Evolutionary conservation across 2,329 filamentous ascomycete genomes (phyloP).

Genomic region (Colletotrichum paranaense): DNA sequence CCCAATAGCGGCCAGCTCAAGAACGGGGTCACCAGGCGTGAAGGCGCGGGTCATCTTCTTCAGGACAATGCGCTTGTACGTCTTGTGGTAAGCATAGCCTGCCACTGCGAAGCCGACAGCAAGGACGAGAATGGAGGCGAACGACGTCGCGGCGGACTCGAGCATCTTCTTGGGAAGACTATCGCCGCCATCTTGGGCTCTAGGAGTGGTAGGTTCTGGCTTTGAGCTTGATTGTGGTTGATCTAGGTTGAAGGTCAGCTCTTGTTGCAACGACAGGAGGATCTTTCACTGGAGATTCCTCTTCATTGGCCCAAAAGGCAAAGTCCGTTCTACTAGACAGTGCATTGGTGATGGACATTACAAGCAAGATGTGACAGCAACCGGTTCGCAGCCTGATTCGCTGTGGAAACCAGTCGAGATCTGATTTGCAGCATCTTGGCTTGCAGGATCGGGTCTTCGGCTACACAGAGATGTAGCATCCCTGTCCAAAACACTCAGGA

Average conservation of each 20-base stretch:
- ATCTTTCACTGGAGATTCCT: neutral
- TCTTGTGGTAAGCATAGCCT: slow-evolving; percentile 82
- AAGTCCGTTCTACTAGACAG: neutral
- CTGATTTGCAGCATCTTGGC: slow-evolving; percentile 24
- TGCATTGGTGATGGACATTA: neutral
- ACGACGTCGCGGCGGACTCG: slow-evolving; percentile 79
- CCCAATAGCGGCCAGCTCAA: slow-evolving; percentile 79
- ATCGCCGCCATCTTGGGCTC: slow-evolving; percentile 43
- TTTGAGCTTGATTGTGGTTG: neutral
- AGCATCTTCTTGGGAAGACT: slow-evolving; percentile 70
- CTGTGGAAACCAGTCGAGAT: neutral
- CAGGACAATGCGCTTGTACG: slow-evolving; percentile 92
- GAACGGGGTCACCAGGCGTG: slow-evolving; percentile 88
- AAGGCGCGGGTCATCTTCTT: slow-evolving; percentile 94
- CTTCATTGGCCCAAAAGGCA: neutral
- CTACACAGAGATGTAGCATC: neutral
- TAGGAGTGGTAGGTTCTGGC: neutral
- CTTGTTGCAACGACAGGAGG: neutral
- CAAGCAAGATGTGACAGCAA: neutral
- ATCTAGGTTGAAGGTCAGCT: slow-evolving; percentile 21
- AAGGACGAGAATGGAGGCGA: slow-evolving; percentile 79
- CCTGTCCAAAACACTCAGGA: neutral
- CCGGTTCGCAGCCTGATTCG: neutral
- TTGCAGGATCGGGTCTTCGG: neutral
- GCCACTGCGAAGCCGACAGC: slow-evolving; percentile 73